A percentile compares a stretch with the other conserved stretches of the same genome.
Conservation (phyloP, 2,329 filamentous ascomycete genomes). For the Aspergillus sp. region DNA sequence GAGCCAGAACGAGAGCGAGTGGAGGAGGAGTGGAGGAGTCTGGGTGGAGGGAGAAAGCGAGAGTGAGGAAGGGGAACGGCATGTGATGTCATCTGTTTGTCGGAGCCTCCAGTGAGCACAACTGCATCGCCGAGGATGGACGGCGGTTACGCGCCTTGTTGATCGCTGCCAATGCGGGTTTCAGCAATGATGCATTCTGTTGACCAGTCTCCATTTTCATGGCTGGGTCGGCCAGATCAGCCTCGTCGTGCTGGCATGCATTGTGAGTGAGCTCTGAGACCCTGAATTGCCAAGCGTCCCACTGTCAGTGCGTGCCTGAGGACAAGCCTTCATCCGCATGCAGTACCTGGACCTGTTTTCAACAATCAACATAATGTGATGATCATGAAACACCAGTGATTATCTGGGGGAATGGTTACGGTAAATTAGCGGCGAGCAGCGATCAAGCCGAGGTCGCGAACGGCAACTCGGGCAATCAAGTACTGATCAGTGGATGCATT, state of each 20-base stretch:
- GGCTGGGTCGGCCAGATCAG: not conserved
- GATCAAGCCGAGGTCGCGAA: no score
- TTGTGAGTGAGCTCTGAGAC: not conserved
- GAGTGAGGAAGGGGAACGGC: not conserved
- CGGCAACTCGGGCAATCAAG: no score
- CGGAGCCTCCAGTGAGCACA: not conserved
- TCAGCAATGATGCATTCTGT: not conserved
- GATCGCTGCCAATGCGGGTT: not conserved
- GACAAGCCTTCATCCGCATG: no score
- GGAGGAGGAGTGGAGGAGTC: not conserved
- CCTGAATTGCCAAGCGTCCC: not conserved
- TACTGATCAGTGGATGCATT: no score
- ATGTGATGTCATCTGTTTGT: conserved; percentile 3
- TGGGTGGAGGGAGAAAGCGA: not conserved
- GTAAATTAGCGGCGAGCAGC: no score
- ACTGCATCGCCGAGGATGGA: not conserved
- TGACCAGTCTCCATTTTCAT: not conserved
- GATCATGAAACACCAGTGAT: no score
- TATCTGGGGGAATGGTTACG: no score
- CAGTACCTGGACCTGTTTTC: no score
- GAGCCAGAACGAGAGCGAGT: not conserved
- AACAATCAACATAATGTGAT: no score
- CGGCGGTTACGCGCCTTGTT: not conserved
- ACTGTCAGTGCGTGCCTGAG: no score
- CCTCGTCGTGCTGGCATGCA: not conserved